Conservation (phyloP, 495 filamentous ascomycete species). For the Tuber microsphaerosporum region DNA sequence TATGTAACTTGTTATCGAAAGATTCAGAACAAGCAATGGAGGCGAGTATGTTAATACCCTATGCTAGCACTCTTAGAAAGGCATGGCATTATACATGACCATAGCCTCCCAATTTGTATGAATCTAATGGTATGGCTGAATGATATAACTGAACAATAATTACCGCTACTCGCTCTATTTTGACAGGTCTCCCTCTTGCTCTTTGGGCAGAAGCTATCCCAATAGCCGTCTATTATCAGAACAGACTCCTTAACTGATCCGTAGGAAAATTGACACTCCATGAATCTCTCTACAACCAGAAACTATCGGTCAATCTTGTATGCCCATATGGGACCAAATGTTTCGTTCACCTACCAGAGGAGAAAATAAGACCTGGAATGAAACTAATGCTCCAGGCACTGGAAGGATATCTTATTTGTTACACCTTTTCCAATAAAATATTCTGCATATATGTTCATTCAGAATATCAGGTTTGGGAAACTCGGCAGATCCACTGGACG, state of each 20-base stretch:
- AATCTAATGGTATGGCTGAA: too few relatives aligned
- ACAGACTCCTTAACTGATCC: neutral
- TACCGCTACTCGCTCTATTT: neutral
- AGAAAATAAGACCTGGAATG: neutral
- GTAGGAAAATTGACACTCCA: neutral
- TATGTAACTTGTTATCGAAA: too few relatives aligned
- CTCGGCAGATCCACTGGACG: neutral
- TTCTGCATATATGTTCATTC: neutral
- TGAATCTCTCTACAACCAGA: neutral
- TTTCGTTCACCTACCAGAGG: neutral
- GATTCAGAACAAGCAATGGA: too few relatives aligned
- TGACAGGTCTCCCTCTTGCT: neutral
- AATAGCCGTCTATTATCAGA: neutral
- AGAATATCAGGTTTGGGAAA: neutral
- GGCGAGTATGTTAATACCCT: too few relatives aligned
- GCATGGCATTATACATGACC: too few relatives aligned
- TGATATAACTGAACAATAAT: neutral
- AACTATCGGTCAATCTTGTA: neutral
- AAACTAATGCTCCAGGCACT: neutral
- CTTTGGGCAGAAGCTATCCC: neutral
- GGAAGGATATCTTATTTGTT: neutral
- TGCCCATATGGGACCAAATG: neutral
- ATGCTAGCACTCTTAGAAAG: too few relatives aligned
- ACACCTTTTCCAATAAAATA: neutral
- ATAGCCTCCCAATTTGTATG: too few relatives aligned